Evolutionary conservation across 129 eudicot species (phyloP), one percentile per base, ranked within the genome.

Genomic region (Helianthus tuberosus): DNA sequence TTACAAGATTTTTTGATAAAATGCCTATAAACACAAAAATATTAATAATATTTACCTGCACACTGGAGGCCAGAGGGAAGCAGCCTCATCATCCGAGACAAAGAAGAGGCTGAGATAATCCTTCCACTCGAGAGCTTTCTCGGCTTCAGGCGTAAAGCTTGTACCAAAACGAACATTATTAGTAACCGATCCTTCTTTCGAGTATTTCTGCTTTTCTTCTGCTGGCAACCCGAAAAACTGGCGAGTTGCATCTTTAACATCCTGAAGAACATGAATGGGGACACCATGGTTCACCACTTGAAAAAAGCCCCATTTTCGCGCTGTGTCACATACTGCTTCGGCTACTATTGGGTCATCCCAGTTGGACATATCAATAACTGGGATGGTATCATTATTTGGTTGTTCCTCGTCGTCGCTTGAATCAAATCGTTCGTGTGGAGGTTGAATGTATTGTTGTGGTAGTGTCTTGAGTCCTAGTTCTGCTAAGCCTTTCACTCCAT

Each of bases 61-160:
- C 0, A 69, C 60, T 0, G 68, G 70, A 62, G 84, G 96, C 89
- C 89, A 86, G 12, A 69, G 72, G 12, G 81, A 43, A 48, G 67
- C 55, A 27, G 77, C 72, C 73, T 89, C 87, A 15, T 77, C 78
- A 62, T 79, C 77, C 5, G 84, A 74, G 64, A 73, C 86, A 73
- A 62, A 84, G 48, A 77, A 67, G 66, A 84, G 85, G 66, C 88
- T 69, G 12, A 89, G 89, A 76, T 81, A 89, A 86, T 89, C 91
- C 72, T 89, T 89, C 96, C 92, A 89, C 83, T 89, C 92, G 51
- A 89, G 81, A 61, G 88, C 89, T 63, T 75, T 80, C 63, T 89
- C 96, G 5, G 83, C 83, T 39, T 79, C 66, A 13, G 92, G 89
- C 25, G 82, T 70, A 64, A 86, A 86, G 70, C 92, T 89, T 11